These are phyloP conservation scores for Microbotryum intermedium DNA, from an alignment of 1,284 basidiomycete genomes.

Conservation along the genomic window DNA sequence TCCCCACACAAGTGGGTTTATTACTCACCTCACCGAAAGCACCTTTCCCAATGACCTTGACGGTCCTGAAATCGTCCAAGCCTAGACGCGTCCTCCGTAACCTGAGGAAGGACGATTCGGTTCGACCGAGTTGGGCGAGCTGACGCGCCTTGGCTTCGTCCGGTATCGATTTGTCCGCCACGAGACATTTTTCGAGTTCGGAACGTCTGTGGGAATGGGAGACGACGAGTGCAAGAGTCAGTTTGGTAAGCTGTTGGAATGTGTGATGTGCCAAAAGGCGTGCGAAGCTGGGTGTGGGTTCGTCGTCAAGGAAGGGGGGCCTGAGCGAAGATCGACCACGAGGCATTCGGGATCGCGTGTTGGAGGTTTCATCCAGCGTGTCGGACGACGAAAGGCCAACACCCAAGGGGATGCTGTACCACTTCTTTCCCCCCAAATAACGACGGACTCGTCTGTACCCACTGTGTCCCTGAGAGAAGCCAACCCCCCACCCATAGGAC, in stretches of 20 bases:
- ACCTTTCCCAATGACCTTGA: conserved; percentile 98
- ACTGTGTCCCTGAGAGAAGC: background rate
- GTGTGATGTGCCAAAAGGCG: conserved; percentile 11
- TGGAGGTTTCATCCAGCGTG: too few species aligned
- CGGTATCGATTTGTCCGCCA: conserved; percentile 47
- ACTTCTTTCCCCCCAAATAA: too few species aligned
- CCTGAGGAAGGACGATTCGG: conserved; percentile 77
- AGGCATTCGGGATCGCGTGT: too few species aligned
- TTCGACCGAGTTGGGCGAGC: conserved; percentile 78
- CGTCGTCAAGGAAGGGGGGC: background rate
- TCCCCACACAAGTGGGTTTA: background rate
- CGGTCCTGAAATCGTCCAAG: conserved; percentile 84
- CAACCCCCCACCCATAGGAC: background rate
- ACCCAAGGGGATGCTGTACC: too few species aligned
- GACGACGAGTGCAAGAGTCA: background rate
- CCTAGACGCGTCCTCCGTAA: conserved; percentile 87
- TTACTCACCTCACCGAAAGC: conserved; percentile 82
- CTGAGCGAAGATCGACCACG: too few species aligned
- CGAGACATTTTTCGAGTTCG: conserved; percentile 81
- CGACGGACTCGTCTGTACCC: too few species aligned
- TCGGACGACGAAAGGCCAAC: too few species aligned
- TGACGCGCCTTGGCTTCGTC: conserved; percentile 56
- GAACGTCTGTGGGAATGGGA: conserved; percentile 56
- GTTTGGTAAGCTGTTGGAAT: conserved; percentile 10
- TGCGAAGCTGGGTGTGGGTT: conserved; percentile 49